Evolutionary conservation across 2,329 filamentous ascomycete genomes (phyloP).

Genomic region (Neonectria coccinea): DNA sequence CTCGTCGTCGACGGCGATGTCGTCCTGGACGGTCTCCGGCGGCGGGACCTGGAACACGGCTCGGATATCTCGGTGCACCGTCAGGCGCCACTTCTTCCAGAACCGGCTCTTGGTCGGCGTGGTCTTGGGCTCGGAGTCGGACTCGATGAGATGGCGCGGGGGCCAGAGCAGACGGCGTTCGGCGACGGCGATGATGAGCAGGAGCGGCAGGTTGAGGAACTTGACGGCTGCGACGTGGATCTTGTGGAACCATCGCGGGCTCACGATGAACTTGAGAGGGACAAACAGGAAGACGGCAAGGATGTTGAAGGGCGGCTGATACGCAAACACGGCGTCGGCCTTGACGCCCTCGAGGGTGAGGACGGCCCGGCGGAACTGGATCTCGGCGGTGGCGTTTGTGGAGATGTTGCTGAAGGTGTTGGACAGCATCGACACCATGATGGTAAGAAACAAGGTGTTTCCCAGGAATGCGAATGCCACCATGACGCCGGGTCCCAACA

Average conservation of each 20-base stretch:
- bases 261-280: constrained; percentile 81
- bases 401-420: constrained; percentile 87
- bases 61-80: constrained; percentile 77
- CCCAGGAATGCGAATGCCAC: constrained; percentile 86
- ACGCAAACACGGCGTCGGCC: constrained; percentile 84
- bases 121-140: constrained; percentile 32
- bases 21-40: constrained; percentile 68
- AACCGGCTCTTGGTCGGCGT: constrained; percentile 59
- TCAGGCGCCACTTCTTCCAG: constrained; percentile 76
- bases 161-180: constrained; percentile 78
- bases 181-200: constrained; percentile 76
- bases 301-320: constrained; percentile 86
- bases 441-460: constrained; percentile 89
- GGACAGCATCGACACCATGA: constrained; percentile 86
- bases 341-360: constrained; percentile 89
- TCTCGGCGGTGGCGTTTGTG: constrained; percentile 81
- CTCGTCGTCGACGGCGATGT: constrained; percentile 70
- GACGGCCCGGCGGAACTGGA: constrained; percentile 84
- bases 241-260: constrained; percentile 90
- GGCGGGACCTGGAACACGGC: constrained; percentile 79
- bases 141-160: constrained; percentile 34
- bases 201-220: constrained; percentile 78
- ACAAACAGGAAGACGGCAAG: constrained; percentile 79
- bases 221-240: constrained; percentile 84
- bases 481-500: constrained; percentile 85